Evolutionary conservation across 345 rosid species (phyloP).

Genomic region (Ceriops tagal): DNA sequence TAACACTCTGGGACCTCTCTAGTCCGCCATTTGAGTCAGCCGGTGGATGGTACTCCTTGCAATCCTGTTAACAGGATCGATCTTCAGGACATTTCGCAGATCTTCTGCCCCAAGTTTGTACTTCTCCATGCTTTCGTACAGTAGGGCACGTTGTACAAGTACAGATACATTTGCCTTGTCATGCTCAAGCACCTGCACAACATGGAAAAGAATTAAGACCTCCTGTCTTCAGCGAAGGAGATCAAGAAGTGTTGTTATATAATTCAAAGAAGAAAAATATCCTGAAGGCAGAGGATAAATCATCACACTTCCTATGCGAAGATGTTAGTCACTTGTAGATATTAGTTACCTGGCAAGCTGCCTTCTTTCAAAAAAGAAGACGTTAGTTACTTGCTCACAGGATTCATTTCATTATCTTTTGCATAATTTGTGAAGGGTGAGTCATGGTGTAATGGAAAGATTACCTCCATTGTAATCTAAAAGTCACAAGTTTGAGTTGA

Average conservation of each 20-base stretch:
- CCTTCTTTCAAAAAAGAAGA: not conserved
- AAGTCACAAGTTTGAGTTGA: too few species aligned
- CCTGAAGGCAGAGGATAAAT: not conserved
- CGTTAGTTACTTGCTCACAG: not conserved
- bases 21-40: constrained; percentile 70
- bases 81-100: constrained; percentile 82
- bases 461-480: too few species aligned
- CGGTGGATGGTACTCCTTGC: constrained; percentile 98
- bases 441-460: too few species aligned
- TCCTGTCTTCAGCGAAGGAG: not conserved
- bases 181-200: constrained; percentile 64
- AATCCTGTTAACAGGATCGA: constrained; percentile 78
- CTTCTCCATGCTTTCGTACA: constrained; percentile 98
- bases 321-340: not conserved
- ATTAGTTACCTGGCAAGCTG: not conserved
- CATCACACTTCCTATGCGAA: not conserved
- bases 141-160: constrained; percentile 84
- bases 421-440: too few species aligned
- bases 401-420: not conserved
- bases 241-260: not conserved
- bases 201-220: constrained; percentile 2
- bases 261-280: not conserved
- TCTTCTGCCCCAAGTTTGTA: constrained; percentile 97
- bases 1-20: constrained; percentile 14
- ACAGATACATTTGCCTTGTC: constrained; percentile 66